Conservation (phyloP, 208 protist species). For the Leishmania braziliensis region DNA sequence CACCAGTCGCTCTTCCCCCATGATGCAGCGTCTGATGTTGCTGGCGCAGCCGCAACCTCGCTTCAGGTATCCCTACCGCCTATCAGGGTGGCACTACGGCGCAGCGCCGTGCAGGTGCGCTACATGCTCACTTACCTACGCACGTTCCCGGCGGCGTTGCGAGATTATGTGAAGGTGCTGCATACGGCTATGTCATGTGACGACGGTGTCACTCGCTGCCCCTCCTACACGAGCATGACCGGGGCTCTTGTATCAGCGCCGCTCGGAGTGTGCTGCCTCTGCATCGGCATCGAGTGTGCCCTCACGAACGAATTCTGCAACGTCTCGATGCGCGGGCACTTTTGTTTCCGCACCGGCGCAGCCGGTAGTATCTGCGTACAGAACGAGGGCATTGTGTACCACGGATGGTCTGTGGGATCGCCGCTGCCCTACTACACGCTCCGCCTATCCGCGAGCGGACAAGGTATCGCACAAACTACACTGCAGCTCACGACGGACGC, state of each 20-base stretch:
- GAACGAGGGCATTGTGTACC: conserved; percentile 36
- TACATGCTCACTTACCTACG: conserved; percentile 55
- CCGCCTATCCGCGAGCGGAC: conserved; percentile 28
- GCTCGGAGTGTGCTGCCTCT: conserved; percentile 62
- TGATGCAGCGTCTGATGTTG: neutral
- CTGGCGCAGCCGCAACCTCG: conserved; percentile 5
- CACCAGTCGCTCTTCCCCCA: conserved; percentile 17
- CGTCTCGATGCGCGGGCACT: conserved; percentile 33
- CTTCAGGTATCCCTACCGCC: conserved; percentile 33
- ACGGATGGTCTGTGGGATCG: conserved; percentile 39
- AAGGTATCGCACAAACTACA: conserved; percentile 5
- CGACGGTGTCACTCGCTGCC: conserved; percentile 37
- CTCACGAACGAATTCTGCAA: conserved; percentile 26
- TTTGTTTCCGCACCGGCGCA: conserved; percentile 33
- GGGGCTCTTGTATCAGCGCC: conserved; percentile 39
- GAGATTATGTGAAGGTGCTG: conserved; percentile 28
- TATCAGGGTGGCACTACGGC: conserved; percentile 33
- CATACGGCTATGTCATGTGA: conserved; percentile 26
- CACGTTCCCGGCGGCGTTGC: conserved; percentile 53
- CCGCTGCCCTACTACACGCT: conserved; percentile 37
- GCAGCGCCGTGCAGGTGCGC: conserved; percentile 36
- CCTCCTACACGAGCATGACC: conserved; percentile 20
- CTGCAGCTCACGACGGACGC: conserved; percentile 31
- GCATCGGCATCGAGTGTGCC: conserved; percentile 30
- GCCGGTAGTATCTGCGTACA: conserved; percentile 20